Evolutionary conservation across 495 filamentous ascomycete genomes (phyloP), one percentile per base, ranked within the genome.

Genomic region (Penicillium alfredii): DNA sequence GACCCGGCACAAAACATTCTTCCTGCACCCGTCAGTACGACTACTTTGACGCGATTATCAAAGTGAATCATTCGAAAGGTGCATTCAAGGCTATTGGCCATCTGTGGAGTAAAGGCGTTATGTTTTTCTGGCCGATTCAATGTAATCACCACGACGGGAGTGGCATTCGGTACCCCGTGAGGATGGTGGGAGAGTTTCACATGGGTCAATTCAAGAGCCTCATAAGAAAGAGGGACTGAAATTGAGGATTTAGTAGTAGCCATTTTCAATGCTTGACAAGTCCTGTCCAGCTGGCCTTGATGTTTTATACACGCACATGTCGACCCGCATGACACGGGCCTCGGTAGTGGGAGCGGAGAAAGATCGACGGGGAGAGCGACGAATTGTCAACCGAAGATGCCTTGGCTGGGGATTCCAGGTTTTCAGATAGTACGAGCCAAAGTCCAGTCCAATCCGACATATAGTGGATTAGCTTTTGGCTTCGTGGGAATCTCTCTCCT

Each of bases 1-100:
- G 71, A 71, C 16, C 78, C 76, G 1, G 74, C 74, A 45, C 76
- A 80, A 51, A 79, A 82, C 44, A 73, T 72, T 25, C 48, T 58
- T 8, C 74, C 75, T 16, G 54, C 35, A 10, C 76, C 74, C 3
- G 77, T 78, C 8, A 81, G 40, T 3, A 78, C 68, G 14, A 78
- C 56, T 30, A 60, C 65, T 31, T 72, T 73, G 13, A 80, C 72
- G 5, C 71, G 65, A 4, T 58, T 49, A 40, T 75, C 70, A 18
- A 66, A 16, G 33, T 76, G 70, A 35, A 80, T 61, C 18, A 69
- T 42, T 16, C 53, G 31, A 53, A 73, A 80, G n/a, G 66, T 66
- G 6, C 46, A 22, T 22, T 69, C 66, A 13, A 82, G 62, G 38
- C 74, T 73, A 7, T 49, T 19, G 34, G 66, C 61, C 71, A 81